These are phyloP conservation scores for Flaveria sonorensis DNA, from an alignment of 129 eudicot genomes.

Conservation along the genomic window DNA sequence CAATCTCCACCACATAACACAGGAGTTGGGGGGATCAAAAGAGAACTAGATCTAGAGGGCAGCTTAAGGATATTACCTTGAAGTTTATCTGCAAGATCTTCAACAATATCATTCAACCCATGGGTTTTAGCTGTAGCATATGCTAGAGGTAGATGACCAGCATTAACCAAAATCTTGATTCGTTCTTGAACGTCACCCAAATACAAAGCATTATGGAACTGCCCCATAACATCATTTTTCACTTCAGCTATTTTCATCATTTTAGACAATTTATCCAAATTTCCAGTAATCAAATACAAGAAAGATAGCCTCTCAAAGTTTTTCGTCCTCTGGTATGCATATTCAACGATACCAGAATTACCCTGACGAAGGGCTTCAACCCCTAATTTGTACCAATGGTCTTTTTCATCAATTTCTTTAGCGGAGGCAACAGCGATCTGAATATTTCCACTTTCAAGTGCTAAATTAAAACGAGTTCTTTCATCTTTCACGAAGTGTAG, in stretches of 20 bases:
- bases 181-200: conserved; percentile 67
- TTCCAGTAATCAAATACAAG: conserved; percentile 65
- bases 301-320: conserved; percentile 76
- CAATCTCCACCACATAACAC: conserved; percentile 71
- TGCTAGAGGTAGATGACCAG: conserved; percentile 76
- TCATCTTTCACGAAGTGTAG: conserved; percentile 80
- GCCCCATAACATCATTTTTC: conserved; percentile 77
- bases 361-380: conserved; percentile 88
- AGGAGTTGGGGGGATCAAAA: conserved; percentile 68
- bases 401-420: conserved; percentile 73
- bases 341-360: conserved; percentile 73
- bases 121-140: conserved; percentile 64
- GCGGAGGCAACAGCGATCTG: conserved; percentile 79
- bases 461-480: conserved; percentile 64
- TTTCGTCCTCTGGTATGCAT: conserved; percentile 72
- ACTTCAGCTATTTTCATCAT: conserved; percentile 84
- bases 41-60: conserved; percentile 52
- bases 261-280: conserved; percentile 65
- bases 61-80: conserved; percentile 57
- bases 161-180: conserved; percentile 59
- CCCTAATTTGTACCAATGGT: conserved; percentile 74
- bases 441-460: conserved; percentile 76
- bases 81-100: conserved; percentile 58
- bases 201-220: conserved; percentile 70
- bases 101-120: conserved; percentile 55